Evolutionary conservation across 768 basidiomycete species (phyloP).

Genomic region (Termitomyces sp.): DNA sequence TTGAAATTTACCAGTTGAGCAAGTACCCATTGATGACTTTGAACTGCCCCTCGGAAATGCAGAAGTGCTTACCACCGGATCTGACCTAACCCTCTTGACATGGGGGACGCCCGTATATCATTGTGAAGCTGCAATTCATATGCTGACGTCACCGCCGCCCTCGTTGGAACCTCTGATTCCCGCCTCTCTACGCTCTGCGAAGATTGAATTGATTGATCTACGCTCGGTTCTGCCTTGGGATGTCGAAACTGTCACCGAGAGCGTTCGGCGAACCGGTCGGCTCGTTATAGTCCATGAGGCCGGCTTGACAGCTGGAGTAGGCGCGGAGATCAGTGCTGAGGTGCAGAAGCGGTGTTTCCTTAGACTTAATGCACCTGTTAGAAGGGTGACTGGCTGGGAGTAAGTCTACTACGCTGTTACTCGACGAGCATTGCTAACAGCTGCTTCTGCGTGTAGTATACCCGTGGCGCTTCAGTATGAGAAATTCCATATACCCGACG

Average conservation of each 20-base stretch:
- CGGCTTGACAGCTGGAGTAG: conserved; percentile 81
- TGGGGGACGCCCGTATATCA: conserved; percentile 95
- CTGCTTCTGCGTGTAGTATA: conserved; percentile 41
- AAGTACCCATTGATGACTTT: conserved; percentile 88
- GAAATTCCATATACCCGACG: conserved; percentile 89
- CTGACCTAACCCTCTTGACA: conserved; percentile 84
- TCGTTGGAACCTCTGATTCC: conserved; percentile 65
- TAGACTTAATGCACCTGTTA: conserved; percentile 83
- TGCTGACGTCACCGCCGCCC: conserved; percentile 63
- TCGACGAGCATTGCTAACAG: conserved; percentile 1
- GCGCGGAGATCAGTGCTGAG: conserved; percentile 88
- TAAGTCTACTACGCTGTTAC: conserved; percentile 37
- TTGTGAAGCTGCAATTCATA: conserved; percentile 77
- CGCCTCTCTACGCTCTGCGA: conserved; percentile 54
- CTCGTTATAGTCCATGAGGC: conserved; percentile 93
- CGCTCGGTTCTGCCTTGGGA: conserved; percentile 91
- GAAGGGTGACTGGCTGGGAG: conserved; percentile 91
- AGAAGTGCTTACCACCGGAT: conserved; percentile 68
- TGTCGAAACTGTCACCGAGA: conserved; percentile 71
- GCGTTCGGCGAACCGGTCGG: conserved; percentile 80
- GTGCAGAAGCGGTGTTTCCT: conserved; percentile 87
- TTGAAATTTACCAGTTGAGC: conserved; percentile 55
- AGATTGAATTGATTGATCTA: conserved; percentile 86
- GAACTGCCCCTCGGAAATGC: conserved; percentile 79
- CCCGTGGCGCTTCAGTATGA: conserved; percentile 84